phyloP scores from a whole-genome alignment of 2,329 filamentous ascomycete species.

The Aspergillus floridensis region DNA sequence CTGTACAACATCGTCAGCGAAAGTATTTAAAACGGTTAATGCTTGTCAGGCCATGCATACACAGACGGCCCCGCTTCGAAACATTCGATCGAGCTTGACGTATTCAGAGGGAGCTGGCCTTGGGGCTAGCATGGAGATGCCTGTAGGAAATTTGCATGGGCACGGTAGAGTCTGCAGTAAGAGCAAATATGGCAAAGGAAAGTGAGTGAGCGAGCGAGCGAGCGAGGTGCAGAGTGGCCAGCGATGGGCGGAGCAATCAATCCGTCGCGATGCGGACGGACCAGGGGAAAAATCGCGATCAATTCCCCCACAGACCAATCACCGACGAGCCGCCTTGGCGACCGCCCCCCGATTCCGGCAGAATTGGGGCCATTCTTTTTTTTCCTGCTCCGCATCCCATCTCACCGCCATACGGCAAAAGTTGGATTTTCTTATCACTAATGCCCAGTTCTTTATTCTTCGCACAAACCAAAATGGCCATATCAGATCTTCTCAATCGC shows the following conservation, averaged over 20 bases:
- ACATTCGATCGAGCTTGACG: conserved; percentile 11
- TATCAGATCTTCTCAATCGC: conserved; percentile 40
- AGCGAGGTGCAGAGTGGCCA: background rate
- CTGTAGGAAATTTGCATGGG: conserved; percentile 3
- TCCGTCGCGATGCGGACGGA: background rate
- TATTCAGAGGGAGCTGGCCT: background rate
- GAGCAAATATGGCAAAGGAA: too few species aligned
- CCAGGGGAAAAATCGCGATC: background rate
- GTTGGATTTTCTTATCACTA: background rate
- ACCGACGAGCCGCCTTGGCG: background rate
- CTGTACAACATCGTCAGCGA: background rate
- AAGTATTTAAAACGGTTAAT: background rate
- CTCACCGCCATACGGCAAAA: background rate
- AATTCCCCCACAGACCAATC: background rate
- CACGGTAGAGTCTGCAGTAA: background rate
- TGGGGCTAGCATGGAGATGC: background rate
- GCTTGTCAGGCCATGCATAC: background rate
- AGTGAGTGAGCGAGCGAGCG: too few species aligned
- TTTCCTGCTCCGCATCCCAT: background rate
- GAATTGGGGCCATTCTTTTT: background rate
- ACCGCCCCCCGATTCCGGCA: background rate
- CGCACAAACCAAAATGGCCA: conserved; percentile 29
- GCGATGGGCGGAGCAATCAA: background rate
- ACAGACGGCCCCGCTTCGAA: conserved; percentile 18
- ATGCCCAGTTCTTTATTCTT: background rate